Evolutionary conservation across 257 asterid species (phyloP), one percentile per base, ranked within the genome.

Genomic region (Gentiana dahurica): DNA sequence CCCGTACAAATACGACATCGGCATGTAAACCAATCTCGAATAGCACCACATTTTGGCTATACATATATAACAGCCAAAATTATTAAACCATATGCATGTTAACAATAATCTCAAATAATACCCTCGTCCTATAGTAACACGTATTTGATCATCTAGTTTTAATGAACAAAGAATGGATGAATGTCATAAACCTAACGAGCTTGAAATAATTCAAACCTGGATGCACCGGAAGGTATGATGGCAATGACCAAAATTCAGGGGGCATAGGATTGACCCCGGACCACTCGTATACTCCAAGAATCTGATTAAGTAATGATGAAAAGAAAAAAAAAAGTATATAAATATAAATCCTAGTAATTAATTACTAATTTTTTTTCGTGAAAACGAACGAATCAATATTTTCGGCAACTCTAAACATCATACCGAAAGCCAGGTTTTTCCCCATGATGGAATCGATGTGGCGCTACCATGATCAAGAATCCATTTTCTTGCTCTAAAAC

Each of bases 361-460:
- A 24, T 24, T 24, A 15, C 24, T 15, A 24, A 24, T 4, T 2
- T 1, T 24, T 4, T 9, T 47, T 13, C 7, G 34, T 10, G 5
- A 3, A 4, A 50, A 12, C 4, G 13, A 50, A 12, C 4, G 13
- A 3, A 1, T 50, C 2, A 5, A 5, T 3, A 15, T 50, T 50
- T 24, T 24, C 24, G 1, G 24, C 24, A 0, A 24, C 24, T 24
- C 24, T 24, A 24, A 24, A 24, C 9, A 7, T 41, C 15, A 6
- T 58, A 78, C 84, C 70, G 81, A 49, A 10, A 78, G 79, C 85
- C 81, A 78, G 9, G 68, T 60, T 45, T 78, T 78, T 55, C 85
- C 85, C 85, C 81, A 78, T 0, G 79, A 78, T 12, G 85, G 77
- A 9, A 74, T 73, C 1, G 65, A 67, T 2, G 51, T 35, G 10